Evolutionary conservation across 257 asterid species (phyloP).

Genomic region (Echium plantagineum): DNA sequence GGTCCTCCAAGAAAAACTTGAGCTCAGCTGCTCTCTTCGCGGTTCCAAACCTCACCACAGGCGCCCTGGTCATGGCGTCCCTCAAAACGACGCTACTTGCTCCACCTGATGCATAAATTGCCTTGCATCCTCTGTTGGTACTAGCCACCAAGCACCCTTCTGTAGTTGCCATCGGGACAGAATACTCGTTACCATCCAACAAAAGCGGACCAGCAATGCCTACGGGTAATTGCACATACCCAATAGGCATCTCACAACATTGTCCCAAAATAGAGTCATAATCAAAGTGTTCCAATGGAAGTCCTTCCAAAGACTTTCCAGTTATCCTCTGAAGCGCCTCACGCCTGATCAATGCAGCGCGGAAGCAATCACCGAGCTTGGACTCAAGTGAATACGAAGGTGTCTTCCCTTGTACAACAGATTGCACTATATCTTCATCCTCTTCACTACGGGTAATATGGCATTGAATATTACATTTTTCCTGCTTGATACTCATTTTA

Average conservation of each 20-base stretch:
- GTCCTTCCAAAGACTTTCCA: neutral
- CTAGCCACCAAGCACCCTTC: constrained; percentile 9
- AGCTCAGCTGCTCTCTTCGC: too few relatives aligned
- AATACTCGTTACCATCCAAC: constrained; percentile 1
- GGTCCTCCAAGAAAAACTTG: constrained; percentile 2
- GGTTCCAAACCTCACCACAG: too few relatives aligned
- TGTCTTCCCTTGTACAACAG: constrained; percentile 1
- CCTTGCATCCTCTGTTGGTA: constrained; percentile 12
- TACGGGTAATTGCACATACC: constrained; percentile 4
- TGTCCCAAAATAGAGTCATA: constrained; percentile 6
- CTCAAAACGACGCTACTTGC: neutral
- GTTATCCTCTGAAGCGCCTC: constrained; percentile 3
- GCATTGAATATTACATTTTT: too few relatives aligned
- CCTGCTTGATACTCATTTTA: too few relatives aligned
- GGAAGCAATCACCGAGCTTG: constrained; percentile 6
- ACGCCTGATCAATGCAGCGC: constrained; percentile 6
- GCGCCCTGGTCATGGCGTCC: too few relatives aligned
- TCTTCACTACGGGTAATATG: neutral
- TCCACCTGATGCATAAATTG: constrained; percentile 4
- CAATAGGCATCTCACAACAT: constrained; percentile 8
- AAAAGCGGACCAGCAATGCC: constrained; percentile 5
- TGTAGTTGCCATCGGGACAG: constrained; percentile 5
- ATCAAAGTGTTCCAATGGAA: neutral
- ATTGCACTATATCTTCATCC: constrained; percentile 2
- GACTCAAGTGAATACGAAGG: constrained; percentile 1